phyloP scores from a whole-genome alignment of 176 grass and related monocot genomes.

The Aegilops longissima region DNA sequence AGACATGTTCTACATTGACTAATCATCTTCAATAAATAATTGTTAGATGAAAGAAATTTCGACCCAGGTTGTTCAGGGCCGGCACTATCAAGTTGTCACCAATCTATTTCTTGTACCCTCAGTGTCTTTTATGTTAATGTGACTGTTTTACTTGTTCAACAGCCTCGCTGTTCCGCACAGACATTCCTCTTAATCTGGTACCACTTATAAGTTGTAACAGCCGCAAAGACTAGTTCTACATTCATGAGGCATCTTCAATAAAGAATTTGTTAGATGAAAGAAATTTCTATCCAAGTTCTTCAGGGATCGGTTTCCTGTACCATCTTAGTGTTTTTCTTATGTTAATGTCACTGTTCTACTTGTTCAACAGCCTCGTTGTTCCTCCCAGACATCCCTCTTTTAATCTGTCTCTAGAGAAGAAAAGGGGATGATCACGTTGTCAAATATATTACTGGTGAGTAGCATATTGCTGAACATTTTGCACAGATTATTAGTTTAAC shows the following conservation, averaged over 20 bases:
- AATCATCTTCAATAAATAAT: neutral
- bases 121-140: neutral
- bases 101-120: neutral
- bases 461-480: neutral
- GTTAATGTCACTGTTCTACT: neutral
- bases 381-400: neutral
- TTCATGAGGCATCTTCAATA: neutral
- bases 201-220: neutral
- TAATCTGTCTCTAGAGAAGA: neutral
- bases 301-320: neutral
- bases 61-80: neutral
- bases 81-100: neutral
- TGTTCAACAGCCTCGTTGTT: neutral
- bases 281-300: neutral
- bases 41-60: neutral
- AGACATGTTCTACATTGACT: neutral
- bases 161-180: neutral
- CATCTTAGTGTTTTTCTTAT: neutral
- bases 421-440: neutral
- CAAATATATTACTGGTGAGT: neutral
- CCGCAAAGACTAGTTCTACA: neutral
- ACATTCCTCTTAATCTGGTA: too few species aligned
- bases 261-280: neutral
- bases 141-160: neutral
- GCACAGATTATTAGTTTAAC: neutral